Conservation (phyloP, 345 rosid genomes). For the Brassica incana region DNA sequence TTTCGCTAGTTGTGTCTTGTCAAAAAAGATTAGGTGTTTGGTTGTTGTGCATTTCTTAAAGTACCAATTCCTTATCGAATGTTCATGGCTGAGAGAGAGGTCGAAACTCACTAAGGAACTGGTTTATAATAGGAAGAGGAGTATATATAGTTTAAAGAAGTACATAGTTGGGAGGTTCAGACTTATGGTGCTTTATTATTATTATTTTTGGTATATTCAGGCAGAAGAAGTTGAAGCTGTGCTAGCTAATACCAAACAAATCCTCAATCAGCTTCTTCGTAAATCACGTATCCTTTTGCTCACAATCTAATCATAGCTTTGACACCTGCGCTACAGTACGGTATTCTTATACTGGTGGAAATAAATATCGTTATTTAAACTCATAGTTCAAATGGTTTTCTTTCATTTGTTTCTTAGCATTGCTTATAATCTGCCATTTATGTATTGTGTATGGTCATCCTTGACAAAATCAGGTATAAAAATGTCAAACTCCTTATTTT, state of each 20-base stretch:
- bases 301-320: conserved; percentile 1
- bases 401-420: background rate
- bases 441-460: conserved; percentile 27
- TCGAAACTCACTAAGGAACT: conserved; percentile 3
- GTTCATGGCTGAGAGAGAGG: conserved; percentile 2
- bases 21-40: conserved; percentile 11
- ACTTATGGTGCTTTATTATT: conserved; percentile 9
- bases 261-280: conserved; percentile 80
- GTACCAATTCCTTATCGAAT: conserved; percentile 6
- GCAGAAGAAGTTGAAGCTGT: conserved; percentile 94
- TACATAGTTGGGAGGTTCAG: conserved; percentile 11
- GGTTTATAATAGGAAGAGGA: background rate
- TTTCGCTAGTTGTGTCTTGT: conserved; percentile 7
- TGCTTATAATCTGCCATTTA: background rate
- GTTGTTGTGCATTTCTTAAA: background rate
- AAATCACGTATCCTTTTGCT: conserved; percentile 78
- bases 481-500: conserved; percentile 64
- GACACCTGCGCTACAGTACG: conserved; percentile 9
- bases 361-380: background rate
- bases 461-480: conserved; percentile 75
- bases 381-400: background rate
- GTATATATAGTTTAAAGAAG: background rate
- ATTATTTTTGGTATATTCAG: conserved; percentile 42
- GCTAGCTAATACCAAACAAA: conserved; percentile 90
- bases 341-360: background rate